Base-by-base conservation (phyloP, 495 filamentous ascomycete species). In the Polyplosphaeria fusca region DNA sequence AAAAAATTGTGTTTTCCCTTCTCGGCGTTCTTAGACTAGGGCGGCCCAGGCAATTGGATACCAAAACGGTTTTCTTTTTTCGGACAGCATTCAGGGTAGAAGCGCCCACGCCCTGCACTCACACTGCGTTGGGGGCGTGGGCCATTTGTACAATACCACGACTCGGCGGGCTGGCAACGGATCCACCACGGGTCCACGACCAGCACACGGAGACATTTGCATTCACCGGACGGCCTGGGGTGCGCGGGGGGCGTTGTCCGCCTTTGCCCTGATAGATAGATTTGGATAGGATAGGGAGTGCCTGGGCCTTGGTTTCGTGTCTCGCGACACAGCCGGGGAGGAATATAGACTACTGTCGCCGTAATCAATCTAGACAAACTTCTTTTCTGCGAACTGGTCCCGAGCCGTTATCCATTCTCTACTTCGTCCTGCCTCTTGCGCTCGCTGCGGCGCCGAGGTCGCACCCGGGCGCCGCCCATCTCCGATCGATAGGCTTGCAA, bases 11-110 rank as follows among this genome's bases (percentile, higher is more conserved):
- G 12, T 39, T 50, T 37, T 41, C 5, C 26, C 39, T 42, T 9
- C 25, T 53, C 52, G 63, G 63, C 63, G 63, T 66, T 65, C 46
- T 38, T 62, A 66, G 58, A 66, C 20, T 50, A 46, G 53, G 63
- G 32, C 18, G 58, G 58, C 62, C 57, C 58, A 61, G 62, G 62
- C 53, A 65, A n/a, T n/a, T 43, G 58, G 62, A 61, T 61, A 61
- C 52, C 57, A 61, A 61, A 65, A 63, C 53, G 63, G 38, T 13
- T 58, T 62, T 59, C 24, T 56, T 16, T 49, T 61, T 52, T 60
- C 35, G 58, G 49, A 20, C 39, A 50, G 52, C 62, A 58, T 65
- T 47, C 53, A 22, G 47, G 62, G 47, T 65, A 65, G 62, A 65
- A 5, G 52, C 59, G 49, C 50, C 55, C 47, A 40, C 51, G 32